phyloP scores from a whole-genome alignment of 164 flowering plant species.

The Piper betle region DNA sequence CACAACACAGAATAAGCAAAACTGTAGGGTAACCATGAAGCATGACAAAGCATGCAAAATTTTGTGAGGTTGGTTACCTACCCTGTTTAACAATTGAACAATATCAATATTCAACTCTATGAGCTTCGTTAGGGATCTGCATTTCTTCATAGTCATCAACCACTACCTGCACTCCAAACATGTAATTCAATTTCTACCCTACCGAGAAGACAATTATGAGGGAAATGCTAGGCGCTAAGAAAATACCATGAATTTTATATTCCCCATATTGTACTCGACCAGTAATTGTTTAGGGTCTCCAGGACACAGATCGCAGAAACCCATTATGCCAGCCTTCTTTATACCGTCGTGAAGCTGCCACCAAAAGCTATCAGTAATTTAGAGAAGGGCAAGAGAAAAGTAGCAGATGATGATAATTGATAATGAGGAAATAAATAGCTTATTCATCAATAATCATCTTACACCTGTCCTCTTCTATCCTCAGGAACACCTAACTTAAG shows the following conservation, averaged over 20 bases:
- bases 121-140: conserved; percentile 40
- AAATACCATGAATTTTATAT: conserved; percentile 43
- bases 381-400: background rate
- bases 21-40: background rate
- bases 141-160: conserved; percentile 52
- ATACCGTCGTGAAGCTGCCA: conserved; percentile 89
- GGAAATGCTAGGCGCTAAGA: background rate
- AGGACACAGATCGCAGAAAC: conserved; percentile 92
- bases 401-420: background rate
- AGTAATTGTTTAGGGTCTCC: conserved; percentile 66
- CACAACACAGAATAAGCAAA: background rate
- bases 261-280: conserved; percentile 55
- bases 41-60: conserved; percentile 24
- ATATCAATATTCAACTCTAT: conserved; percentile 9
- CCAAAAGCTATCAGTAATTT: background rate
- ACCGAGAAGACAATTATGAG: background rate
- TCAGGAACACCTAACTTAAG: too few species aligned
- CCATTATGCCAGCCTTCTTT: conserved; percentile 96
- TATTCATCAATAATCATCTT: background rate
- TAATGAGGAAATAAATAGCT: background rate
- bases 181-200: background rate
- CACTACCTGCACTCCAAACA: conserved; percentile 24
- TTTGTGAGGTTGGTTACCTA: conserved; percentile 14
- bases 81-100: background rate
- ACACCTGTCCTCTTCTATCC: too few species aligned